Evolutionary conservation across 257 asterid species (phyloP).

Genomic region (Plantago ovata): DNA sequence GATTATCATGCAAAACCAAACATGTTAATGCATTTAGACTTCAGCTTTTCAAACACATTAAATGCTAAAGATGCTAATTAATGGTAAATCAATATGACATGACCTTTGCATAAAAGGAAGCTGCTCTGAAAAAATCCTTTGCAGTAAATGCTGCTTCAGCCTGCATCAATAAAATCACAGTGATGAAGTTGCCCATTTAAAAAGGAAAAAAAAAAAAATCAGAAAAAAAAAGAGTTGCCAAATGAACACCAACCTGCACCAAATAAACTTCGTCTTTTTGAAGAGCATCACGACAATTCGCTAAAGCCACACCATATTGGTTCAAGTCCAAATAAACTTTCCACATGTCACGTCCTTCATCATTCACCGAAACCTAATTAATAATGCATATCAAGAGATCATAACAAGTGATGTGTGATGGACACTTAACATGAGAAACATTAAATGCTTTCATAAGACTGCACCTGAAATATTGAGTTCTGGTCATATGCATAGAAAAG

Average conservation of each 20-base stretch:
- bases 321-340: slow-evolving; percentile 87
- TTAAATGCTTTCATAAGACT: slow-evolving; percentile 9
- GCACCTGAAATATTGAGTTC: slow-evolving; percentile 89
- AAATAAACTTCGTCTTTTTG: slow-evolving; percentile 97
- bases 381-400: slow-evolving; percentile 18
- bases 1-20: no score
- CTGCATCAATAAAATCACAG: slow-evolving; percentile 44
- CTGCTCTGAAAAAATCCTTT: slow-evolving; percentile 91
- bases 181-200: slow-evolving; percentile 22
- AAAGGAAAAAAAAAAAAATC: no score
- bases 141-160: slow-evolving; percentile 88
- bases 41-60: no score
- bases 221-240: slow-evolving; percentile 14
- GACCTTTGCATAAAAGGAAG: slow-evolving; percentile 95
- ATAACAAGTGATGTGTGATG: slow-evolving; percentile 1
- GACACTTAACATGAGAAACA: slow-evolving; percentile 21
- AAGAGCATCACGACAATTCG: slow-evolving; percentile 80
- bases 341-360: slow-evolving; percentile 99
- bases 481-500: slow-evolving; percentile 94
- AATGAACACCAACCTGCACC: slow-evolving; percentile 63
- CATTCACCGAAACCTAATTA: slow-evolving; percentile 84
- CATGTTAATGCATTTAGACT: no score
- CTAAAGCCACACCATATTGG: slow-evolving; percentile 90
- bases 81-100: slow-evolving; percentile 16
- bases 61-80: no score